phyloP scores from a whole-genome alignment of 1,284 basidiomycete species.

The Ganoderma meredithae region DNA sequence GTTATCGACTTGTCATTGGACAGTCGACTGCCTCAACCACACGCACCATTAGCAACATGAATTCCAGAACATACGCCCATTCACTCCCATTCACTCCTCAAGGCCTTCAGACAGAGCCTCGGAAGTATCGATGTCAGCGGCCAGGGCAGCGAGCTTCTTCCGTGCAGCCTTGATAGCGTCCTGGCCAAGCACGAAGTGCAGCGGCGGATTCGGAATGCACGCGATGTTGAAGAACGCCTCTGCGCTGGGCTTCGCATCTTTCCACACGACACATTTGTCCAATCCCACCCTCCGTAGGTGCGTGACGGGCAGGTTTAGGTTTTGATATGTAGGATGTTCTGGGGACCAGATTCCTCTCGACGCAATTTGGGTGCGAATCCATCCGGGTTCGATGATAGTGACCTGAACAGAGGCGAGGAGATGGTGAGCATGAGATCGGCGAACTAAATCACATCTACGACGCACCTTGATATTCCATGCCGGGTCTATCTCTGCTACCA shows the following conservation, averaged over 20 bases:
- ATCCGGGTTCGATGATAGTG: constrained; percentile 24
- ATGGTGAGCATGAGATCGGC: too few relatives aligned
- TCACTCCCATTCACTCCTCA: constrained; percentile 4
- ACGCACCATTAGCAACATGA: not conserved
- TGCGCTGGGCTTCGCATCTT: constrained; percentile 14
- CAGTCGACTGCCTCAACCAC: not conserved
- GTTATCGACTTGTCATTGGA: too few relatives aligned
- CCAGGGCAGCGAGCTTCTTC: constrained; percentile 16
- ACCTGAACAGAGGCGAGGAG: too few relatives aligned
- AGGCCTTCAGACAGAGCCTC: constrained; percentile 21
- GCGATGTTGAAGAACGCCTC: constrained; percentile 25
- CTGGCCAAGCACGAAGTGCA: constrained; percentile 23
- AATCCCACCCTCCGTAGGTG: constrained; percentile 4
- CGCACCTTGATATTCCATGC: constrained; percentile 50
- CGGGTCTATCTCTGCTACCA: constrained; percentile 44
- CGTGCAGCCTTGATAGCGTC: constrained; percentile 17
- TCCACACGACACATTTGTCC: not conserved
- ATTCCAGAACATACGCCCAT: too few relatives aligned
- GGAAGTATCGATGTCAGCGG: constrained; percentile 9
- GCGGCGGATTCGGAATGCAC: constrained; percentile 15
- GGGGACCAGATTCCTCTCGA: constrained; percentile 11
- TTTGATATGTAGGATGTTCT: constrained; percentile 24
- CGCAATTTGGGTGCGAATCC: constrained; percentile 11
- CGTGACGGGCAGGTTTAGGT: constrained; percentile 16
- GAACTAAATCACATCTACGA: too few relatives aligned